Percentiles rank a stretch among this genome's conserved stretches.
Conservation (phyloP, 768 basidiomycete genomes). For the Dentipellis sp. region DNA sequence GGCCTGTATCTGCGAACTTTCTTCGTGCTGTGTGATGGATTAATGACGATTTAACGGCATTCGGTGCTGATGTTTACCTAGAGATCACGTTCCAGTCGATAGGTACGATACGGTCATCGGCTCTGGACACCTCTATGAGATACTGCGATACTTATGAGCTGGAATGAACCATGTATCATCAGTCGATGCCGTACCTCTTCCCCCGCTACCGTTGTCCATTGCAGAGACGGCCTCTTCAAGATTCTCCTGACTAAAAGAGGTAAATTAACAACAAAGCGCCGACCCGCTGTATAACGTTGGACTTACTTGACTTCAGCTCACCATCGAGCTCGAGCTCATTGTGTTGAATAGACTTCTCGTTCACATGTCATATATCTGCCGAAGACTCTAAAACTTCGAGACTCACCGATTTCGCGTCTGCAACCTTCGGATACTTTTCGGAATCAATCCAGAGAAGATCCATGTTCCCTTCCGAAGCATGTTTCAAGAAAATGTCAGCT, state of each 20-base stretch:
- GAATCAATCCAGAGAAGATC: constrained; percentile 58
- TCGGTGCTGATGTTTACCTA: constrained; percentile 30
- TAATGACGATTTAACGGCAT: background rate
- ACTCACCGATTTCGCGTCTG: constrained; percentile 52
- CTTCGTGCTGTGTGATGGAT: constrained; percentile 49
- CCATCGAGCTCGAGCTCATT: constrained; percentile 65
- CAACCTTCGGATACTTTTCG: constrained; percentile 44
- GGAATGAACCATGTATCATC: background rate
- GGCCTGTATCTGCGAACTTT: constrained; percentile 65
- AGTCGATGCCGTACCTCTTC: constrained; percentile 47
- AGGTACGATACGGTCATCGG: constrained; percentile 36
- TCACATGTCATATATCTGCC: background rate
- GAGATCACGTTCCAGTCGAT: constrained; percentile 57
- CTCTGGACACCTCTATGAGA: constrained; percentile 69
- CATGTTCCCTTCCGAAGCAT: constrained; percentile 59
- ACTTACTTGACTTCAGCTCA: constrained; percentile 59
- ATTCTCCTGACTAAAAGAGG: constrained; percentile 51
- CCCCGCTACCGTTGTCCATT: constrained; percentile 56
- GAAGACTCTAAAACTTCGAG: background rate
- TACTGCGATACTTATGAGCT: constrained; percentile 36
- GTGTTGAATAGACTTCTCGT: constrained; percentile 48
- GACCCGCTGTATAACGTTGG: background rate
- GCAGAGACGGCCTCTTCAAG: constrained; percentile 62
- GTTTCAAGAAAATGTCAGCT: constrained; percentile 44
- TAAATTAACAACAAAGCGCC: no score